Evolutionary conservation across 2,329 filamentous ascomycete genomes (phyloP).

Genomic region (Xylaria sp.): DNA sequence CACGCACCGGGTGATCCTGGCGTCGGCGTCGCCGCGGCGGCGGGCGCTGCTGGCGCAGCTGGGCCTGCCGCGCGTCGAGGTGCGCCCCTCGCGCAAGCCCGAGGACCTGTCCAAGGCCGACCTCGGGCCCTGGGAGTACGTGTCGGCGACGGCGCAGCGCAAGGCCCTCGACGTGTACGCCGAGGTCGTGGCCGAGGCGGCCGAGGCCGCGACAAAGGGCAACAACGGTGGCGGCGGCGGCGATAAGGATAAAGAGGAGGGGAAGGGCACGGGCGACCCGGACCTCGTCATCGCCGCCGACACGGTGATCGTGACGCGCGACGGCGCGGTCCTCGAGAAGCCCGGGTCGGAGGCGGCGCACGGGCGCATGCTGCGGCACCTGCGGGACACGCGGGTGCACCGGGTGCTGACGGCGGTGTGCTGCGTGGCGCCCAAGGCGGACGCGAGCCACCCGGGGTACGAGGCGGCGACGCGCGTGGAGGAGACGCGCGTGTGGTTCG

Average conservation of each 20-base stretch:
- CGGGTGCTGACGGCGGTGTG: constrained; percentile 85
- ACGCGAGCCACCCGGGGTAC: constrained; percentile 84
- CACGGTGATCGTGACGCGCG: constrained; percentile 79
- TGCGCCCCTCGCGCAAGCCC: constrained; percentile 78
- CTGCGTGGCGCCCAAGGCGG: constrained; percentile 79
- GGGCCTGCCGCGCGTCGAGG: constrained; percentile 79
- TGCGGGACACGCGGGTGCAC: constrained; percentile 78
- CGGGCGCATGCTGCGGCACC: constrained; percentile 76
- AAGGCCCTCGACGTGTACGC: constrained; percentile 78
- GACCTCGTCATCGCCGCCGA: constrained; percentile 87
- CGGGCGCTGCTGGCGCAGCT: constrained; percentile 82
- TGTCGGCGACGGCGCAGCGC: constrained; percentile 78
- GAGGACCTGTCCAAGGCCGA: constrained; percentile 80
- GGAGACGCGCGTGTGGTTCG: constrained; percentile 90
- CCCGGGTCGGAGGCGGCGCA: constrained; percentile 81
- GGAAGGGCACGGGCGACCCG: constrained; percentile 64
- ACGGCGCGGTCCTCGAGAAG: constrained; percentile 87
- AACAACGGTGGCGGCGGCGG: constrained; percentile 27
- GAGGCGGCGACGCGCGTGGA: constrained; percentile 79
- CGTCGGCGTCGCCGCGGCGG: constrained; percentile 84
- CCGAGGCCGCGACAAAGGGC: constrained; percentile 35
- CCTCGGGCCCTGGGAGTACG: constrained; percentile 86
- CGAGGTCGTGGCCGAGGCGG: constrained; percentile 43
- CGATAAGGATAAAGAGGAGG: constrained; percentile 27
- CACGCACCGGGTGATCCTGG: constrained; percentile 81